Evolutionary conservation across 2,329 filamentous ascomycete genomes (phyloP).

Genomic region (Alternaria sp.): DNA sequence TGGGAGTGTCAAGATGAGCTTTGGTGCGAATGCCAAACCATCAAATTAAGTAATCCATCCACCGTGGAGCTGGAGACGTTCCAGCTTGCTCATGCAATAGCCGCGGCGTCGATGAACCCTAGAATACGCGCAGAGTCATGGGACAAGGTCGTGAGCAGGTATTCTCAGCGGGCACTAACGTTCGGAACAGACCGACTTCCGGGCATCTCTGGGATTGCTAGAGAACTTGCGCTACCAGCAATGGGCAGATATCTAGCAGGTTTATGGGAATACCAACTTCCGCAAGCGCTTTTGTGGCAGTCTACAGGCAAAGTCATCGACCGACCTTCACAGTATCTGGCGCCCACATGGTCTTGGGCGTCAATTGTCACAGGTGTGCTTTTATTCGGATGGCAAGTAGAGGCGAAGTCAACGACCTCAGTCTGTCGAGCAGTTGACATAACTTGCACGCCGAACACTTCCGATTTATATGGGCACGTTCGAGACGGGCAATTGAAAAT

Average conservation of each 20-base stretch:
- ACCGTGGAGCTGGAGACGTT: background rate
- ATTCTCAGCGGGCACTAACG: background rate
- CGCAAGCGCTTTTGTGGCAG: accelerated
- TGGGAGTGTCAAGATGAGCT: background rate
- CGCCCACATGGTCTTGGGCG: background rate
- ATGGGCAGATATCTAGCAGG: background rate
- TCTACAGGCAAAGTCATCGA: background rate
- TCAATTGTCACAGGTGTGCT: no score
- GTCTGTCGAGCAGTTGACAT: background rate
- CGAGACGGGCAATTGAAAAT: background rate
- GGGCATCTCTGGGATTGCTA: background rate
- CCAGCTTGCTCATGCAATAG: background rate
- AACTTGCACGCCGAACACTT: background rate
- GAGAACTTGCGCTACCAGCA: accelerated
- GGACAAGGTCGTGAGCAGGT: accelerated
- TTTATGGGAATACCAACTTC: background rate
- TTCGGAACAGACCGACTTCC: background rate
- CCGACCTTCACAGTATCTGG: background rate
- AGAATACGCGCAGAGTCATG: accelerated
- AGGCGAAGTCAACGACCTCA: accelerated
- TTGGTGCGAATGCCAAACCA: background rate
- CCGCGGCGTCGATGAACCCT: accelerated
- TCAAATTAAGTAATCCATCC: background rate
- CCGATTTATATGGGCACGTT: background rate
- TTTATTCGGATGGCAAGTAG: no score